Conservation (phyloP, 2,329 filamentous ascomycete genomes). For the Pseudopithomyces chartarum region DNA sequence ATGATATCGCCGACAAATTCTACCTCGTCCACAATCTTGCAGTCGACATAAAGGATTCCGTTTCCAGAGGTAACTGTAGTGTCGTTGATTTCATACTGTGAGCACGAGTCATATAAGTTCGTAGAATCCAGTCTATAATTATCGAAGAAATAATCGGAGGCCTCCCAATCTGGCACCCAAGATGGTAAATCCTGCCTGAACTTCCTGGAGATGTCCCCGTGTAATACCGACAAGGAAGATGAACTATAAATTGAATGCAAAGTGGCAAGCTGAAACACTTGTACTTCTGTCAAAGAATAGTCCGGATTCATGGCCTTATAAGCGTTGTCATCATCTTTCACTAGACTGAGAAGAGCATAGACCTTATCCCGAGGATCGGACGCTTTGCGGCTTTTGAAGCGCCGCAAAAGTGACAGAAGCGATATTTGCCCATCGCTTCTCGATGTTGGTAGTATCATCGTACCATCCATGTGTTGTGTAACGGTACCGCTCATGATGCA, state of each 20-base stretch:
- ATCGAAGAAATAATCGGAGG: slow-evolving; percentile 7
- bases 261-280: slow-evolving; percentile 14
- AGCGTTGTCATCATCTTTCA: not conserved
- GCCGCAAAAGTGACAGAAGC: slow-evolving; percentile 1
- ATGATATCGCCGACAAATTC: not conserved
- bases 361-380: slow-evolving; percentile 25
- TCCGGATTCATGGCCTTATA: slow-evolving; percentile 4
- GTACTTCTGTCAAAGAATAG: slow-evolving; percentile 11
- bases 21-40: not conserved
- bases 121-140: not conserved
- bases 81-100: not conserved
- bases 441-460: not conserved
- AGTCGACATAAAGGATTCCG: too few species aligned
- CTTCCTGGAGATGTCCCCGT: slow-evolving; percentile 19
- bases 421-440: not conserved
- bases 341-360: slow-evolving; percentile 19
- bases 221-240: slow-evolving; percentile 12
- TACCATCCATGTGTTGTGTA: not conserved
- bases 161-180: slow-evolving; percentile 28
- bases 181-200: slow-evolving; percentile 22
- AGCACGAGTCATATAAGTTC: not conserved
- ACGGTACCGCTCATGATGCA: too few species aligned
- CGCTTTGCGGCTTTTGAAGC: slow-evolving; percentile 19
- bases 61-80: not conserved
- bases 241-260: slow-evolving; percentile 9